Percentiles rank a stretch among this genome's conserved stretches.
Conservation (phyloP, 139 green algal species). For the Dunaliella primolecta region DNA sequence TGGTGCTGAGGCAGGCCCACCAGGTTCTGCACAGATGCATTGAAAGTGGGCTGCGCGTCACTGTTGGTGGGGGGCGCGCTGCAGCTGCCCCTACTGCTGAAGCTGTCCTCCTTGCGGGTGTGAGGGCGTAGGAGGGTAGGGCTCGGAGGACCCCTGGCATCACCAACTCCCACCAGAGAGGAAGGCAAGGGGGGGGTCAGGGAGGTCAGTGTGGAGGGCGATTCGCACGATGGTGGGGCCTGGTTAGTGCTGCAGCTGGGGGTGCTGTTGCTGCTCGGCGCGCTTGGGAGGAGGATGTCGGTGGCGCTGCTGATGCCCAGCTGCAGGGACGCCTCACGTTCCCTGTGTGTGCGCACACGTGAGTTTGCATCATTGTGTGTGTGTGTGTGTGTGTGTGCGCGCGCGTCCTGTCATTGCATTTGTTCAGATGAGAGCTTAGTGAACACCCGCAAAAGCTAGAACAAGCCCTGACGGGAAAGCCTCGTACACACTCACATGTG, state of each 20-base stretch:
- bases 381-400: background rate
- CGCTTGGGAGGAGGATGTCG: background rate
- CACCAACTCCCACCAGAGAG: background rate
- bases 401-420: too few species aligned
- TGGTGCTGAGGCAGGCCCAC: background rate
- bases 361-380: too few species aligned
- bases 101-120: background rate
- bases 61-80: background rate
- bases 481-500: too few species aligned
- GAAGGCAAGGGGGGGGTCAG: background rate
- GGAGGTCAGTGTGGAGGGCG: background rate
- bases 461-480: too few species aligned
- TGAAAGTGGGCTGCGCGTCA: background rate
- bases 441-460: too few species aligned
- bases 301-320: background rate
- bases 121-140: background rate
- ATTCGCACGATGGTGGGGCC: too few species aligned
- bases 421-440: too few species aligned
- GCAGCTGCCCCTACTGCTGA: background rate
- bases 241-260: background rate
- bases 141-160: background rate
- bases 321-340: background rate
- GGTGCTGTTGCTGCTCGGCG: background rate
- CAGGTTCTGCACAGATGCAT: background rate
- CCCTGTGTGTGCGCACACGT: background rate